Conservation (phyloP, 106 monocot genomes). For the Dendrobium huoshanense region DNA sequence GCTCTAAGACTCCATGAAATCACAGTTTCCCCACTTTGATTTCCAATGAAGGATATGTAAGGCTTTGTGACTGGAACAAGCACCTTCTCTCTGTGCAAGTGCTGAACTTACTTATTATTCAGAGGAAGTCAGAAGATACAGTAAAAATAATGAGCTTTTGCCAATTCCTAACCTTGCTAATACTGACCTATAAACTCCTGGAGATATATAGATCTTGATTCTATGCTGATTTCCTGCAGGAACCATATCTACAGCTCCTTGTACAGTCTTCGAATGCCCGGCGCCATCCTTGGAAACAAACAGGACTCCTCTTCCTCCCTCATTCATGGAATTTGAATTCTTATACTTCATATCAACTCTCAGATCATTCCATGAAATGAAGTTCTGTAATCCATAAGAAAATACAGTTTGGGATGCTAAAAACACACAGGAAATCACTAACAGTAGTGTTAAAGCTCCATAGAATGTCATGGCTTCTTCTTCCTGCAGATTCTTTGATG, state of each 20-base stretch:
- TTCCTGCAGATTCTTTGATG: slow-evolving; percentile 23
- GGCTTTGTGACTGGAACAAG: slow-evolving; percentile 46
- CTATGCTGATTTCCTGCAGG: slow-evolving; percentile 47
- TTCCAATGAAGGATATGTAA: slow-evolving; percentile 45
- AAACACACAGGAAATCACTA: background rate
- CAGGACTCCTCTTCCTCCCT: slow-evolving; percentile 18
- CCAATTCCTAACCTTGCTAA: slow-evolving; percentile 41
- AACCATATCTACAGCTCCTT: slow-evolving; percentile 80
- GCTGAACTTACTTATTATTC: no score
- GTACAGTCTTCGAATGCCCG: slow-evolving; percentile 67
- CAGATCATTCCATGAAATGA: slow-evolving; percentile 56
- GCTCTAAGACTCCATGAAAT: slow-evolving; percentile 46
- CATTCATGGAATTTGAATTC: background rate
- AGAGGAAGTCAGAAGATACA: no score
- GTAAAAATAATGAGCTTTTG: no score
- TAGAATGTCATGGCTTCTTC: slow-evolving; percentile 17
- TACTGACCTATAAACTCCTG: slow-evolving; percentile 68
- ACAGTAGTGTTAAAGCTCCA: no score
- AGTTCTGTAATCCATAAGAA: slow-evolving; percentile 3
- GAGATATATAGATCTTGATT: slow-evolving; percentile 59
- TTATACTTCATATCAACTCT: background rate
- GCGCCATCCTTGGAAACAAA: slow-evolving; percentile 49
- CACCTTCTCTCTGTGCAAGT: slow-evolving; percentile 45
- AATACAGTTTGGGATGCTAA: background rate
- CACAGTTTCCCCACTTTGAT: slow-evolving; percentile 20